Percentiles rank a stretch among this genome's conserved stretches.
These are phyloP conservation scores for Coemansia sp. DNA, from an alignment of 192 early-diverging fungal genomes.

Conservation along the genomic window DNA sequence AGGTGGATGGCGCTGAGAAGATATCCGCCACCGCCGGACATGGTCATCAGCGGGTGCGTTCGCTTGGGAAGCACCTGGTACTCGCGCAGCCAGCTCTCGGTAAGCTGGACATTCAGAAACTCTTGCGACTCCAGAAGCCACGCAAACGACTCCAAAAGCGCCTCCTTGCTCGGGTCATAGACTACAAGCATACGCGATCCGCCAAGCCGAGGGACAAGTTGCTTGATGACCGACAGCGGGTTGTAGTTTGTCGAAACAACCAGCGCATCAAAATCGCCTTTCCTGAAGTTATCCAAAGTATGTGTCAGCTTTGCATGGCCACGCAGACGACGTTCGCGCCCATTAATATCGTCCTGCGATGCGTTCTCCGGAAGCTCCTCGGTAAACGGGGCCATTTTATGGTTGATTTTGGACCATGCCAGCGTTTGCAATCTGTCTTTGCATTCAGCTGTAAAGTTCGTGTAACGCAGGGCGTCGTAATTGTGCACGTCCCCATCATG, in stretches of 20 bases:
- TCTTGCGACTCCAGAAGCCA: constrained; percentile 68
- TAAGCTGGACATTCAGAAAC: constrained; percentile 81
- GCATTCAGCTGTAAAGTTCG: constrained; percentile 66
- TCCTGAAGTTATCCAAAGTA: constrained; percentile 55
- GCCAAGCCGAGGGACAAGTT: constrained; percentile 71
- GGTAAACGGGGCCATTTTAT: constrained; percentile 57
- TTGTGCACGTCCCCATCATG: constrained; percentile 74
- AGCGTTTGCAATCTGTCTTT: constrained; percentile 61
- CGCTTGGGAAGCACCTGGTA: constrained; percentile 81
- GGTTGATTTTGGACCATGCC: constrained; percentile 70
- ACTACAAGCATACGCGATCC: constrained; percentile 84
- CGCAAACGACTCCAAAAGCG: constrained; percentile 61
- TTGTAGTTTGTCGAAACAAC: constrained; percentile 80
- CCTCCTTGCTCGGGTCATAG: constrained; percentile 71
- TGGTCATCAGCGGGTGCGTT: constrained; percentile 80
- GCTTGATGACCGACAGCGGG: constrained; percentile 68
- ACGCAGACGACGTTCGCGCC: constrained; percentile 58
- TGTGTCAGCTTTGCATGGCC: constrained; percentile 55
- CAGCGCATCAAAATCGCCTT: constrained; percentile 72
- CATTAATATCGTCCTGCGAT: constrained; percentile 54
- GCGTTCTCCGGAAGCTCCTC: constrained; percentile 57
- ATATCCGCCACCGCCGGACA: constrained; percentile 69
- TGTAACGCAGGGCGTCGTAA: constrained; percentile 72
- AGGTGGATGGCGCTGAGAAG: constrained; percentile 66
- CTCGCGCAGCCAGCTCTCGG: constrained; percentile 89